These are phyloP conservation scores for Omphalotus olearius DNA, from an alignment of 1,284 basidiomycete species.

Conservation along the genomic window DNA sequence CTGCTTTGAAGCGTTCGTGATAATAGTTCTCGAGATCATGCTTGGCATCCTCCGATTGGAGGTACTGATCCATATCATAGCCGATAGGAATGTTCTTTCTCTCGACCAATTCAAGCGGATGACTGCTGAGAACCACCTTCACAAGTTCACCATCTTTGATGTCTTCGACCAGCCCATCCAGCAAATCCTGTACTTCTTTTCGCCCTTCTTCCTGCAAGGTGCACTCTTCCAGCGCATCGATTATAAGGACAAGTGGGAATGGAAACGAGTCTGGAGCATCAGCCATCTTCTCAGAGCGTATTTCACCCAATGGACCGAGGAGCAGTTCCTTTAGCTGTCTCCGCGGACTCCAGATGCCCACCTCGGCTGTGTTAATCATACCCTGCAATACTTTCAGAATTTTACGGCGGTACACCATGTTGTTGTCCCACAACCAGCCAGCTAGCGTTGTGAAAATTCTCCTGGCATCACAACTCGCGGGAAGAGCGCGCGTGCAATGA, in stretches of 20 bases:
- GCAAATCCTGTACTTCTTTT: not conserved
- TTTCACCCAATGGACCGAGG: not conserved
- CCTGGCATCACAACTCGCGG: not conserved
- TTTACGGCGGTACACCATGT: not conserved
- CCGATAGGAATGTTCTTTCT: not conserved
- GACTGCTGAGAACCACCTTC: constrained; percentile 5
- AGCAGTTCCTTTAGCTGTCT: constrained; percentile 1
- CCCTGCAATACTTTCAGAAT: not conserved
- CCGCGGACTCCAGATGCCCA: not conserved
- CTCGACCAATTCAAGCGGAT: not conserved
- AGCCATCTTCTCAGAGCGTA: not conserved
- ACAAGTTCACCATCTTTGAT: not conserved
- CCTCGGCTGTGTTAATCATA: not conserved
- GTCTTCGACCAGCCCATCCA: not conserved
- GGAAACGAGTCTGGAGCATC: too few species aligned
- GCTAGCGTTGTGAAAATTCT: constrained; percentile 1
- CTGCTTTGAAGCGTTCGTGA: not conserved
- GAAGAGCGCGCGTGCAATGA: constrained; percentile 1
- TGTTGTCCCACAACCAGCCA: not conserved
- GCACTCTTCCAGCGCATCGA: constrained; percentile 6
- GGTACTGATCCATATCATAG: not conserved
- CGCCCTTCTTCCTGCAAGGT: not conserved
- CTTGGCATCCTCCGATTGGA: not conserved
- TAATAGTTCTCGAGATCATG: not conserved
- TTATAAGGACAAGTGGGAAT: not conserved